Evolutionary conservation across 306 rosid species (phyloP).

Genomic region (Cucurbita ficifolia): DNA sequence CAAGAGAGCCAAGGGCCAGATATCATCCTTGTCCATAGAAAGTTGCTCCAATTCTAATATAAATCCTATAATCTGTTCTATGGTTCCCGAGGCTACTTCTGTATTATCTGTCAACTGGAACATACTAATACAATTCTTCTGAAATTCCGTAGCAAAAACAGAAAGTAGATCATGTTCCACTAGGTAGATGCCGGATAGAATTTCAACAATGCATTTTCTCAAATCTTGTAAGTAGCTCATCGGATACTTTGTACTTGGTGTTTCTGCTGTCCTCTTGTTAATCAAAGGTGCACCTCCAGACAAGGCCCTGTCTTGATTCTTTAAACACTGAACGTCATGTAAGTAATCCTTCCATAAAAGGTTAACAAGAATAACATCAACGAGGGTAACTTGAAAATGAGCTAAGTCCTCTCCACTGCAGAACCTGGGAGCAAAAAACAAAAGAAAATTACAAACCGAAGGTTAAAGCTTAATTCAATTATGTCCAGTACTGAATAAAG

Average conservation of each 20-base stretch:
- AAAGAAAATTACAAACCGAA: conserved; percentile 5
- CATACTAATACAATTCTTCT: conserved; percentile 31
- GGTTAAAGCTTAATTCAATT: not conserved
- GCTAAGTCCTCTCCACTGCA: conserved; percentile 36
- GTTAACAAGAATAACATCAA: conserved; percentile 53
- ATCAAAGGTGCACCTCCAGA: conserved; percentile 26
- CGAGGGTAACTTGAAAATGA: conserved; percentile 38
- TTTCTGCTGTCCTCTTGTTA: conserved; percentile 24
- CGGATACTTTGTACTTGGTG: conserved; percentile 27
- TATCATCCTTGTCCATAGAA: conserved; percentile 48
- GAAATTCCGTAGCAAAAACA: conserved; percentile 37
- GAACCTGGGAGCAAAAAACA: conserved; percentile 40
- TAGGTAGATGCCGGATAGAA: conserved; percentile 42
- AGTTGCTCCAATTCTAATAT: conserved; percentile 54
- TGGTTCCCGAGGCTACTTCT: conserved; percentile 17
- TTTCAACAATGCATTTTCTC: conserved; percentile 58
- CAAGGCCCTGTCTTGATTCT: conserved; percentile 24
- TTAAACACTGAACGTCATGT: conserved; percentile 17
- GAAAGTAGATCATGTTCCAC: conserved; percentile 43
- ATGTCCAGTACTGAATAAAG: not conserved
- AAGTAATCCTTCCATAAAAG: conserved; percentile 61
- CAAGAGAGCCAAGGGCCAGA: conserved; percentile 67
- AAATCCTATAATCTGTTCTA: conserved; percentile 45
- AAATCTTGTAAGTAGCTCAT: conserved; percentile 52
- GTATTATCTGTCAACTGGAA: conserved; percentile 33